Base-by-base conservation (phyloP, 2,329 filamentous ascomycete genomes). In the Clonostachys solani region DNA sequence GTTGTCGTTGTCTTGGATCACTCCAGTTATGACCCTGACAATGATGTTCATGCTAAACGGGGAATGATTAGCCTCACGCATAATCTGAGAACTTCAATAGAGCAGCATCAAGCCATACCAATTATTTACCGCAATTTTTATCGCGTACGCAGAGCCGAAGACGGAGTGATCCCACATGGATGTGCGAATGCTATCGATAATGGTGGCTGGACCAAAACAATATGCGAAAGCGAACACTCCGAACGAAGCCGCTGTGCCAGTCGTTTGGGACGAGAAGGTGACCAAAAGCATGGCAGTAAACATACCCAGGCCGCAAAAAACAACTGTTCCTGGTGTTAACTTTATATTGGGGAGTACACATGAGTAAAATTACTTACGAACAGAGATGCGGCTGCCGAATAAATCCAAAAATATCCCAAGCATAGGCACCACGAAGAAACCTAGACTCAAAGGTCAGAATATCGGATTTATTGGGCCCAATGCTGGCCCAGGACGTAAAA, bases 101-200 rank as follows among this genome's bases (percentile, higher is more conserved):
- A 10, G 23, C 10, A 40, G 35, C 2, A 29, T 13, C 19, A 33
- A 16, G 12, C 46, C 49, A 35, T 42, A 52, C 50, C 48, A 43
- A 33, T 80, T 80, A 49, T 79, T 78, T 56, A 79, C 74, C 12
- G 72, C 72, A 36, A 79, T 69, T 49, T 80, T 80, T 36, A 77
- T 50, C 0, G 74, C 65, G 49, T 78, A 79, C 0, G 72, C 76
- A 0, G 72, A 71, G 0, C 75, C 75, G 49, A 79, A 80, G 0
- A 77, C 73, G 1, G 70, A 71, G 48, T 75, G 72, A 37, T 77
- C 62, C 71, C 72, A 77, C 49, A 80, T 67, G 1, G 69, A 67
- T 0, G 75, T 77, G 13, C 77, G 70, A 12, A 77, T 75, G 23
- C 71, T 65, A 51, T 80, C 77, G 45, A 80, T 77, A 50, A 80